Conservation (phyloP, 2,329 filamentous ascomycete genomes). For the Colletotrichum limetticola region DNA sequence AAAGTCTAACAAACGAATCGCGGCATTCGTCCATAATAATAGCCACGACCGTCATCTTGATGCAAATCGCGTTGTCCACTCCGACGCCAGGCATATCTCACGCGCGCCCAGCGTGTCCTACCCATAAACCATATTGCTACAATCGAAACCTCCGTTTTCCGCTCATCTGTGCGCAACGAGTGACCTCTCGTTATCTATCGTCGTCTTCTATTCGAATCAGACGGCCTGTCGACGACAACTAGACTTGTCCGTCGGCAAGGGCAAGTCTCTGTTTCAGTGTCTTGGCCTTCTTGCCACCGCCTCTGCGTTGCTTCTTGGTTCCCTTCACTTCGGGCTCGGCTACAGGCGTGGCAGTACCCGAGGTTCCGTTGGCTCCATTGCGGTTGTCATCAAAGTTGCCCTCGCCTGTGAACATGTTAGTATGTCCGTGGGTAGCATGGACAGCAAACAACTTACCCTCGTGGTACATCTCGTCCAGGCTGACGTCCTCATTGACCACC, state of each 20-base stretch:
- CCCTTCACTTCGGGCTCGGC: constrained; percentile 58
- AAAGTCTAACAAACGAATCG: constrained; percentile 24
- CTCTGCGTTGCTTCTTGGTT: constrained; percentile 62
- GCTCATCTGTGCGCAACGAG: not conserved
- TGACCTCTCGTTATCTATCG: not conserved
- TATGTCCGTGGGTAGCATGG: not conserved
- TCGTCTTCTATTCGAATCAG: constrained; percentile 7
- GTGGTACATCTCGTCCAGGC: constrained; percentile 97
- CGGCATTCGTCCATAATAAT: not conserved
- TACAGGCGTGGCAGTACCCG: constrained; percentile 86
- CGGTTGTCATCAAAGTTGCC: constrained; percentile 94
- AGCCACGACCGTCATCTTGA: constrained; percentile 21
- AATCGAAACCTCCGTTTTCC: constrained; percentile 18
- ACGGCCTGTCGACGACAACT: not conserved
- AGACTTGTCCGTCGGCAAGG: constrained; percentile 70
- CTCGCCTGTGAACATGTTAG: constrained; percentile 73
- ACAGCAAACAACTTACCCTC: constrained; percentile 77
- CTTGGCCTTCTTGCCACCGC: constrained; percentile 70
- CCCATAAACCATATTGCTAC: constrained; percentile 30
- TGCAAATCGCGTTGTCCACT: constrained; percentile 24
- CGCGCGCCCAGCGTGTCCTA: constrained; percentile 12
- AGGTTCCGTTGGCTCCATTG: constrained; percentile 52
- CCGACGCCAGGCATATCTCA: constrained; percentile 22
- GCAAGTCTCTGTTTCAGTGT: constrained; percentile 75
- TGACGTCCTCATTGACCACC: constrained; percentile 62